phyloP scores from a whole-genome alignment of 2,329 filamentous ascomycete species.

The Hypoxylon sp. region DNA sequence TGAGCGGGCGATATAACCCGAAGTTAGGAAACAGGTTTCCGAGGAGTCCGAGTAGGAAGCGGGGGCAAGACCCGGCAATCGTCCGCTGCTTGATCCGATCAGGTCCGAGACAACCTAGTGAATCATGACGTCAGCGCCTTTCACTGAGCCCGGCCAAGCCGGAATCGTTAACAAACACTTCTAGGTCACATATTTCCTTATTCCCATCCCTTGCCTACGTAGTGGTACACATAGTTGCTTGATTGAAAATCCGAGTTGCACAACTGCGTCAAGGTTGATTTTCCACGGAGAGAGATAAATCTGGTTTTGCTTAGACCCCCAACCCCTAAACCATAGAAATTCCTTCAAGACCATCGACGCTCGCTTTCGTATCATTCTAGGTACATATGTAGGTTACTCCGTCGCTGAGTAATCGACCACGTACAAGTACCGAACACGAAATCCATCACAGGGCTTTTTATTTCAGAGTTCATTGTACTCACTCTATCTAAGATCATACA shows the following conservation, averaged over 20 bases:
- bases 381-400: background rate
- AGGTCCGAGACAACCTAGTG: slow-evolving; percentile 5
- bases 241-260: background rate
- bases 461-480: background rate
- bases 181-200: background rate
- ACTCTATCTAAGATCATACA: background rate
- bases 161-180: slow-evolving; percentile 16
- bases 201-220: background rate
- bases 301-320: background rate
- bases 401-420: slow-evolving; percentile 47
- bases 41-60: slow-evolving; percentile 5
- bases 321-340: background rate
- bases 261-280: background rate
- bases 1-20: background rate
- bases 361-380: background rate
- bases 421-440: background rate
- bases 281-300: background rate
- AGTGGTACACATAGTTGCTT: background rate
- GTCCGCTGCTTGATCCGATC: slow-evolving; percentile 4
- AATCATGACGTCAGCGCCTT: slow-evolving; percentile 37
- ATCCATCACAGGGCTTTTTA: background rate
- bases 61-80: slow-evolving; percentile 4
- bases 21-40: background rate
- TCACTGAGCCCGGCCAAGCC: slow-evolving; percentile 23
- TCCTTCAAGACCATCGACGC: background rate